Evolutionary conservation across 768 basidiomycete genomes (phyloP), one percentile per base, ranked within the genome.

Genomic region (Boletellus ananas): DNA sequence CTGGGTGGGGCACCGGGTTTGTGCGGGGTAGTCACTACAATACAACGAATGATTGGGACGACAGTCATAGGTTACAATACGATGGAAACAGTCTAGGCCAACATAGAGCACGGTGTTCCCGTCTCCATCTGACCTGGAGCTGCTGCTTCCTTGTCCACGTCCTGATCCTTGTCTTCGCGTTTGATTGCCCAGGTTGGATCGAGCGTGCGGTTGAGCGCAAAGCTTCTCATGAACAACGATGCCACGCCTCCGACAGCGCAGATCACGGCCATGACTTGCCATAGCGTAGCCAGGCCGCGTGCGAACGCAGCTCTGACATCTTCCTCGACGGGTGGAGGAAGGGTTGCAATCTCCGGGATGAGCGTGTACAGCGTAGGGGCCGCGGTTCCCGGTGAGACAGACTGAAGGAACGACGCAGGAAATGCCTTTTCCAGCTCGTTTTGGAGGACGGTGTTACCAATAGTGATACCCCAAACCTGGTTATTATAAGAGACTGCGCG

Each of bases 381-480:
- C 25, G 74, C 69, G 17, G 65, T 61, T n/a, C 72, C 72, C n/a
- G 56, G 49, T 1, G 69, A 66, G 52, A 76, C 61, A 29, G 64
- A 56, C 0, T 55, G 45, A 16, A 66, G 25, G 43, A 79, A 76
- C 1, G 58, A 65, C 4, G 51, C 34, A 0, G 81, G 78, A 0
- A 84, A 72, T 0, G 55, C 59, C 33, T 58, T 65, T 9, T 59
- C 57, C 14, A 84, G 72, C 44, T 74, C 52, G 61, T 80, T 84
- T 55, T 79, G 76, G 7, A 84, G 68, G 39, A 83, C 70, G 0
- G 75, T 71, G 13, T 69, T 70, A 2, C 77, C 74, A 50, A 84
- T 72, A 0, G 75, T 69, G 54, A 81, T 64, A 0, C 81, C 82
- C 74, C 79, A 78, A 6, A 69, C 67, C 73, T 80, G 59, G 0